Percentiles rank a stretch among this genome's conserved stretches.
Conservation (phyloP, 306 rosid species). For the Morella rubra region DNA sequence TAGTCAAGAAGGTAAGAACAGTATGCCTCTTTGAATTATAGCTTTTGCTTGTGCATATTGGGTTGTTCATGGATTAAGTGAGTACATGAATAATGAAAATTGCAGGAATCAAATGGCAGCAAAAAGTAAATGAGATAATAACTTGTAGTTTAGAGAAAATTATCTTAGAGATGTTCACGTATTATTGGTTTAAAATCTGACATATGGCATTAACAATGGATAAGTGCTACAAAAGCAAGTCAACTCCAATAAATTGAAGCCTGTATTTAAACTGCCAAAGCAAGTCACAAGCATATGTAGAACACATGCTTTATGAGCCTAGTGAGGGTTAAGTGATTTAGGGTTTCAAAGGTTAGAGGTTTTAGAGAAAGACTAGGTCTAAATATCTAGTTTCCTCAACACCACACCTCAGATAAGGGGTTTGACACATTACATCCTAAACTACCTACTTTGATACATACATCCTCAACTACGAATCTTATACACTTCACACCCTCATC, state of each 20-base stretch:
- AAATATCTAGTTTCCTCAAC: too few species aligned
- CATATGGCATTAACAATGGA: background rate
- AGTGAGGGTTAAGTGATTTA: too few species aligned
- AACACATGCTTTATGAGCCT: too few species aligned
- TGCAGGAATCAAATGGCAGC: background rate
- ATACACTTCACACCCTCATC: too few species aligned
- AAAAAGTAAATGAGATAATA: background rate
- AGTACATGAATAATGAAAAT: background rate
- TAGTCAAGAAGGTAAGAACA: constrained; percentile 66
- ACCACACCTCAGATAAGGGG: too few species aligned
- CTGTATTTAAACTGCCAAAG: background rate
- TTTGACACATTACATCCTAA: too few species aligned
- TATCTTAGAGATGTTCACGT: background rate
- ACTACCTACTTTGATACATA: too few species aligned
- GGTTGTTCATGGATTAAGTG: background rate
- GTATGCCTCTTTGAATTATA: background rate
- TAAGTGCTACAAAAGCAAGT: background rate
- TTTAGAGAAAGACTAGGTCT: too few species aligned
- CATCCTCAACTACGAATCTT: too few species aligned
- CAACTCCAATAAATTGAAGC: background rate
- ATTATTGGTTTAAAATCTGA: background rate
- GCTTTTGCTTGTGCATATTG: background rate
- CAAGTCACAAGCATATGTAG: background rate
- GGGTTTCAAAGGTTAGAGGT: too few species aligned
- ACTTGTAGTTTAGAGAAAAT: too few species aligned